Conservation (phyloP, 768 basidiomycete genomes). For the Trametes cubensis region DNA sequence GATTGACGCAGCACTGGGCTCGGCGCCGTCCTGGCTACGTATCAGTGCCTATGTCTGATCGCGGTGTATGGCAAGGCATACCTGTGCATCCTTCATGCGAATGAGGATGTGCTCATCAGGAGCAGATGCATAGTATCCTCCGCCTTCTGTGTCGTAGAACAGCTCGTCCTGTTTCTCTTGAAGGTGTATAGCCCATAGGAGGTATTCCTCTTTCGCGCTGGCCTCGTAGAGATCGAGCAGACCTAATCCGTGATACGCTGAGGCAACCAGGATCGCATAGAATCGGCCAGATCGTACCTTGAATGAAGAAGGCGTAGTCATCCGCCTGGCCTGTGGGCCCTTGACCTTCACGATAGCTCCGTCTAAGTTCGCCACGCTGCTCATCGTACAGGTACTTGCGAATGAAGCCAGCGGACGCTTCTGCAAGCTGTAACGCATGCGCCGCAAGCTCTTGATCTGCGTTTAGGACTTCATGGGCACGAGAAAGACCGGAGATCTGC, state of each 20-base stretch:
- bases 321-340: conserved; percentile 43
- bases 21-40: conserved; percentile 34
- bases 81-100: conserved; percentile 42
- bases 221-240: conserved; percentile 44
- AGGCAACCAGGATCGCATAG: background rate
- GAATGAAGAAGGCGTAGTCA: conserved; percentile 43
- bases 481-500: conserved; percentile 31
- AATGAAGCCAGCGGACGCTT: conserved; percentile 26
- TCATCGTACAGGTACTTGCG: conserved; percentile 25
- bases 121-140: conserved; percentile 44
- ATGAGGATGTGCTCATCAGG: conserved; percentile 41
- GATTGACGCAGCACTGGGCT: conserved; percentile 33
- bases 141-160: conserved; percentile 42
- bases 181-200: conserved; percentile 38
- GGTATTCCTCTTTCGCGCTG: conserved; percentile 37
- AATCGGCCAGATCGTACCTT: conserved; percentile 27
- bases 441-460: background rate
- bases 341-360: conserved; percentile 41
- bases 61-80: background rate
- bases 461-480: conserved; percentile 22
- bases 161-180: conserved; percentile 43
- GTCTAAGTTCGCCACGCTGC: conserved; percentile 28
- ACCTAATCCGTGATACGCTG: conserved; percentile 3
- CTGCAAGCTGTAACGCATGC: conserved; percentile 20
- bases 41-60: background rate